Evolutionary conservation across 148 eudicot species (phyloP), one percentile per base, ranked within the genome.

Genomic region (Dianthus caryophyllus): DNA sequence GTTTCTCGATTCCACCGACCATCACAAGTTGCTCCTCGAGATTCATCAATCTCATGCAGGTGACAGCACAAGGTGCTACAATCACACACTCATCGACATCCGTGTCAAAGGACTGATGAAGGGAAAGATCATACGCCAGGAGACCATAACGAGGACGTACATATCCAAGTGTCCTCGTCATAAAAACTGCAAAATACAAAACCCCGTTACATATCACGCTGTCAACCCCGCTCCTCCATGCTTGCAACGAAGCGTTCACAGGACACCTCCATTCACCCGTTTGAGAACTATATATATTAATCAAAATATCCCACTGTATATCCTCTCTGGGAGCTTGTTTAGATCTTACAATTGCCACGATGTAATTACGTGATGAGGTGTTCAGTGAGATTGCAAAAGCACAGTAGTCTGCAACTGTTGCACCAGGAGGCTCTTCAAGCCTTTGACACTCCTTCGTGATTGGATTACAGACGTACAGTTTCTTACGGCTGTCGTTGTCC

Each of bases 1-100:
- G 67, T 51, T 70, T 79, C 68, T 79, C 80, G 6, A 84, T 75
- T 16, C 85, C 88, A 69, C 83, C 88, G 22, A 84, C 85, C 79
- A 84, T 67, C 16, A 84, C 78, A 16, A 84, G 74, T 71, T 64
- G 67, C 9, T 73, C 78, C 25, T 72, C 65, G 13, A 84, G 27
- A 52, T 79, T 79, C 73, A 84, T 71, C 58, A 84, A 59, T 54
- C 84, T 69, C 61, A 73, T 72, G 67, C 87, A 81, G 0, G 83
- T 74, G 30, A 84, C 65, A 9, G 57, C 64, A 54, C 81, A 81
- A 6, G 84, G 84, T 1, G 76, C 72, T 60, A 24, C 52, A 33
- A 79, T 77, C 33, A 79, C 75, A 20, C 60, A 53, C 17, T 58
- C 63, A 5, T 30, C 70, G 61, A 78, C 36, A 20, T 65, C 33